Evolutionary conservation across 2,329 filamentous ascomycete genomes (phyloP).

Genomic region (Grosmannia serpens): DNA sequence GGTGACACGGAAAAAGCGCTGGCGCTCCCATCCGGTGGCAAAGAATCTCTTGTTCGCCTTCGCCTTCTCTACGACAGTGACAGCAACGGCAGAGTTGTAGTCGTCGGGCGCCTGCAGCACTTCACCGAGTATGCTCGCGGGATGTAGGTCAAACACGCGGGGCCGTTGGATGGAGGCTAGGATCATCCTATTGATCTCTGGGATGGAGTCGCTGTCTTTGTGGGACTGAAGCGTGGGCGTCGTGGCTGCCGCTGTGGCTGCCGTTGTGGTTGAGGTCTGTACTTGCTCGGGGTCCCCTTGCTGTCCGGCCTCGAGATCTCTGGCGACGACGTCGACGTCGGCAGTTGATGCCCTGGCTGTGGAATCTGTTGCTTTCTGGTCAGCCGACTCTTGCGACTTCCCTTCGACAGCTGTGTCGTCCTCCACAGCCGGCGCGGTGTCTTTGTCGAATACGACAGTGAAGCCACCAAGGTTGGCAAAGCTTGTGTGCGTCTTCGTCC

Average conservation of each 20-base stretch:
- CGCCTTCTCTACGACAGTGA: background rate
- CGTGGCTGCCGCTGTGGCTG: no score
- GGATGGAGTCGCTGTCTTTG: no score
- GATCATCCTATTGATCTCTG: background rate
- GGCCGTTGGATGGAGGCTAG: background rate
- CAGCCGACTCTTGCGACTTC: background rate
- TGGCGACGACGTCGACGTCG: no score
- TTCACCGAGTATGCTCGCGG: background rate
- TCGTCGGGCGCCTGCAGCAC: background rate
- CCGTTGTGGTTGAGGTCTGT: no score
- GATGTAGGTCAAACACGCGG: no score
- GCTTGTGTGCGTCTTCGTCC: constrained; percentile 8
- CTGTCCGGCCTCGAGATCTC: no score
- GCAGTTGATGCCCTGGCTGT: background rate
- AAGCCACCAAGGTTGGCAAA: constrained; percentile 11
- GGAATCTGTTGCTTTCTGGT: no score
- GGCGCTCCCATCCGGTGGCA: background rate
- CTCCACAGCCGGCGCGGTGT: background rate
- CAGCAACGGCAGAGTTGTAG: background rate
- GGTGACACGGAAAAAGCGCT: background rate
- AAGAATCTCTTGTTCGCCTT: background rate
- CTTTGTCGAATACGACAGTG: background rate
- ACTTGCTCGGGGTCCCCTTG: no score
- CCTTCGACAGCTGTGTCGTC: no score
- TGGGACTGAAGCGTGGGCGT: no score